These are phyloP conservation scores for Chrysanthemum makinoi DNA, from an alignment of 129 eudicot genomes.

Conservation along the genomic window DNA sequence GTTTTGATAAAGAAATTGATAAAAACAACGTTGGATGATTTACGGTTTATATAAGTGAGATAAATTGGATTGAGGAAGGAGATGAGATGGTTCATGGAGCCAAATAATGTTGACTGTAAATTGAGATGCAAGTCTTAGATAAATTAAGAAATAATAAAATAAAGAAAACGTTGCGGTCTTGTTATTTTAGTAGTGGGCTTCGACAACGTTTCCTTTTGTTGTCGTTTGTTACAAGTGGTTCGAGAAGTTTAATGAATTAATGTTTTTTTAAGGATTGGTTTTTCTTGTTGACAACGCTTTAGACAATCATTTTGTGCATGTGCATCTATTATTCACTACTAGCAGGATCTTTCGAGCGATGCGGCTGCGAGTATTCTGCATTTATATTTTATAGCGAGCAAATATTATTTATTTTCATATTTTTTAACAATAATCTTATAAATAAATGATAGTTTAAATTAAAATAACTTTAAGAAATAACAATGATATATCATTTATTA, in stretches of 20 bases:
- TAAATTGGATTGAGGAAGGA: not conserved
- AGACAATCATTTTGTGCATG: too few species aligned
- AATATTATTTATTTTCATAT: too few species aligned
- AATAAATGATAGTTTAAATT: too few species aligned
- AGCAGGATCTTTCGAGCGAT: too few species aligned
- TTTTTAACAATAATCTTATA: too few species aligned
- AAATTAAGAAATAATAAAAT: not conserved
- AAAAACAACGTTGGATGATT: not conserved
- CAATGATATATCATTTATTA: too few species aligned
- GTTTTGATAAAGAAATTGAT: constrained; percentile 15
- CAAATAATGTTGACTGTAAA: constrained; percentile 30
- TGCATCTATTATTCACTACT: too few species aligned
- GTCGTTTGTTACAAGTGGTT: constrained; percentile 20
- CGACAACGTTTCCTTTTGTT: constrained; percentile 17
- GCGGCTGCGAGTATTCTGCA: too few species aligned
- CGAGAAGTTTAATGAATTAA: not conserved
- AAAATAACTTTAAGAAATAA: too few species aligned
- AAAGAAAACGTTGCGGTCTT: constrained; percentile 24
- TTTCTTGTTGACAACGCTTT: too few species aligned
- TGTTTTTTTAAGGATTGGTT: not conserved
- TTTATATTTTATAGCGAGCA: too few species aligned
- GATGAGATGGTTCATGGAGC: constrained; percentile 23
- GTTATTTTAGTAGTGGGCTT: constrained; percentile 5
- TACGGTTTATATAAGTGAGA: constrained; percentile 12
- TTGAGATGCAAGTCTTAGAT: not conserved